Evolutionary conservation across 768 basidiomycete genomes (phyloP).

Genomic region (Nidularia sp.): DNA sequence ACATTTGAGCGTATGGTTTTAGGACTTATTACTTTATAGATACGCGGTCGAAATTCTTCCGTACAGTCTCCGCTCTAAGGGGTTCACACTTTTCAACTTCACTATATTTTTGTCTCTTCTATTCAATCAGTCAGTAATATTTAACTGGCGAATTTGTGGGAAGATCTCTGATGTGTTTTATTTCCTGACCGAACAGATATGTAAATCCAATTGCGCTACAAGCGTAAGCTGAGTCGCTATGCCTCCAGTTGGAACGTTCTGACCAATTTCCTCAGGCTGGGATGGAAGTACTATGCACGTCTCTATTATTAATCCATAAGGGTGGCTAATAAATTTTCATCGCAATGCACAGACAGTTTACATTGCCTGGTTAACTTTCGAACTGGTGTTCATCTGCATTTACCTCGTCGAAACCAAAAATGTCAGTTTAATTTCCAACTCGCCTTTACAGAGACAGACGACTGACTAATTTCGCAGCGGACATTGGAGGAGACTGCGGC

Average conservation of each 20-base stretch:
- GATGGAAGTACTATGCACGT: conserved; percentile 1
- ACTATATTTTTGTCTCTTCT: conserved; percentile 12
- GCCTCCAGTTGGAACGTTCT: neutral
- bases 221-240: neutral
- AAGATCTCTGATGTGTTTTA: neutral
- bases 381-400: neutral
- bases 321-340: neutral
- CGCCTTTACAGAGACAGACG: too few relatives aligned
- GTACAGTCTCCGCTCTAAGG: conserved; percentile 11
- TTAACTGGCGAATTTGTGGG: neutral
- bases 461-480: neutral
- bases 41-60: conserved; percentile 15
- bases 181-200: conserved; percentile 3
- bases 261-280: neutral
- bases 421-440: neutral
- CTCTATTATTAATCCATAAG: too few relatives aligned
- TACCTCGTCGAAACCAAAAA: conserved; percentile 1
- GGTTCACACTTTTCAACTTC: conserved; percentile 12
- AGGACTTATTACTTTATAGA: neutral
- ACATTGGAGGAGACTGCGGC: neutral
- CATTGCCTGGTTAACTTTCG: neutral
- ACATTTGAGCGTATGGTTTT: neutral
- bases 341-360: neutral
- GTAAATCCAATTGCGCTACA: conserved; percentile 10
- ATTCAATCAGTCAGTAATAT: conserved; percentile 9